Evolutionary conservation across 2,329 filamentous ascomycete genomes (phyloP), one percentile per base, ranked within the genome.

Genomic region (Penicillium sp.): DNA sequence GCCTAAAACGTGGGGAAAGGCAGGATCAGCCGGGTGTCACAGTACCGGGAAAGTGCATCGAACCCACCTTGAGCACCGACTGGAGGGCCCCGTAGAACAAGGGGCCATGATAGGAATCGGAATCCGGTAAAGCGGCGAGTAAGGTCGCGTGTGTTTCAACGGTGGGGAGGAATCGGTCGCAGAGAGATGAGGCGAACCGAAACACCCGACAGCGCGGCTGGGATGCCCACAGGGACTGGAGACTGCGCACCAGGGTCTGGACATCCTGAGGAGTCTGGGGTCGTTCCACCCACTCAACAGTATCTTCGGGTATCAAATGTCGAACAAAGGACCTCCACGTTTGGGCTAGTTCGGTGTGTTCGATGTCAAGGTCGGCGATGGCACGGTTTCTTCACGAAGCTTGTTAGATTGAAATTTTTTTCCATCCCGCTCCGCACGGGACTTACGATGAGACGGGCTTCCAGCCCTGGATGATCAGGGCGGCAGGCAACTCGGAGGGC

Each of bases 51-150:
- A 16, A 39, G 18, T 39, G 36, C 9, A 39, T 18, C 28, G 12
- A 46, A 52, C 62, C 47, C 47, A 74, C 71, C 60, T 70, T 71
- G 38, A 73, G 63, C 26, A 70, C 59, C 3, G 71, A 71, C 45
- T 73, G 69, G 10, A 74, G 57, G 6, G 68, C 67, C 2, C 65
- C 64, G 50, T 70, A 71, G 33, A 74, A 68, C 18, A 73, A 62
- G 18, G 70, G 65, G 23, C 58, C 52, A 51, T 64, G 47, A 34
- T 69, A 70, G 24, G 53, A 54, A 34, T 66, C 59, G 42, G 59
- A 49, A 39, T 67, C 62, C 1, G 69, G 65, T 23, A 74, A 55
- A 18, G 56, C 53, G 26, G 56, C 51, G 31, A 71, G 57, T 18
- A 70, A 45, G 12, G 49, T 45, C 26, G 53, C 54, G 58, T 73